Conservation (phyloP, 106 monocot species). For the Acorus gramineus region DNA sequence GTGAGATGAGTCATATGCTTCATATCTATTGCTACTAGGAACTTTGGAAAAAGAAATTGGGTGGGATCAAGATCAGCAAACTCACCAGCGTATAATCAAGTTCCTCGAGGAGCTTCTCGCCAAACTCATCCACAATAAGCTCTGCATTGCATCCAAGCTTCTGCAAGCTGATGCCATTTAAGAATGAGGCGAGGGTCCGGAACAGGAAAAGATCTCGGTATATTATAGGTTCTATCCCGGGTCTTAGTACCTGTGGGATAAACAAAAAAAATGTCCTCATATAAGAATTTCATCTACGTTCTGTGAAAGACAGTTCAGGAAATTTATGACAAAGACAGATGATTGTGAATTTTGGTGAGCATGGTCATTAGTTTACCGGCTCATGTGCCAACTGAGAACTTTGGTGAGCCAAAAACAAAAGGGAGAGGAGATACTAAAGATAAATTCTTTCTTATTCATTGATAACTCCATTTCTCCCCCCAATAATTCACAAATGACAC, state of each 20-base stretch:
- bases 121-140: conserved; percentile 99
- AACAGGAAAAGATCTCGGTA: conserved; percentile 98
- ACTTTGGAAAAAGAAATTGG: neutral
- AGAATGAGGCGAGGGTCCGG: conserved; percentile 91
- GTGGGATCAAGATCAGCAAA: neutral
- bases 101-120: conserved; percentile 96
- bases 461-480: too few species aligned
- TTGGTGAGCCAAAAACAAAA: too few species aligned
- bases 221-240: conserved; percentile 94
- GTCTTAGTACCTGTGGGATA: conserved; percentile 66
- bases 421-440: too few species aligned
- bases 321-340: too few species aligned
- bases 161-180: conserved; percentile 93
- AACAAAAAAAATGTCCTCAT: neutral
- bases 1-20: too few species aligned
- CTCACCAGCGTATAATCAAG: conserved; percentile 94
- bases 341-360: too few species aligned
- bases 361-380: too few species aligned
- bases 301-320: too few species aligned
- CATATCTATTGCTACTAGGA: neutral
- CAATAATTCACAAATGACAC: too few species aligned
- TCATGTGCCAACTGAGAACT: too few species aligned
- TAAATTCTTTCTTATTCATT: too few species aligned
- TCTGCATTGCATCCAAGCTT: conserved; percentile 99
- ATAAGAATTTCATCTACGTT: too few species aligned